phyloP scores from a whole-genome alignment of 1,284 basidiomycete species.

The Somion occarium region DNA sequence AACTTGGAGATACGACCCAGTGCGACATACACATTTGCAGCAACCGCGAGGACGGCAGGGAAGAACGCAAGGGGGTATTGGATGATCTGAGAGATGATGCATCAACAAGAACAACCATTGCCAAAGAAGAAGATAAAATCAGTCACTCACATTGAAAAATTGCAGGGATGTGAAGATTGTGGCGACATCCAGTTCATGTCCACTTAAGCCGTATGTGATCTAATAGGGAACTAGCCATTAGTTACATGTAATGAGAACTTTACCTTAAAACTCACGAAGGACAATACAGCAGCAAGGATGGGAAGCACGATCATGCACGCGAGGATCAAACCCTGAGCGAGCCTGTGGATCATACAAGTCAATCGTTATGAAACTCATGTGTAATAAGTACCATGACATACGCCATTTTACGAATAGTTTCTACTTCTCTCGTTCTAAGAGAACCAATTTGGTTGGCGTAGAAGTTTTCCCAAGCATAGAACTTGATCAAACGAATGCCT shows the following conservation, averaged over 20 bases:
- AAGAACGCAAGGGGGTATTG: conserved; percentile 48
- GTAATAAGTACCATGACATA: conserved; percentile 21
- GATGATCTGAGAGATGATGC: too few species aligned
- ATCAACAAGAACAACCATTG: too few species aligned
- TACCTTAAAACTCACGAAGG: conserved; percentile 47
- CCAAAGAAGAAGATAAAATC: not conserved
- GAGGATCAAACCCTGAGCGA: too few species aligned
- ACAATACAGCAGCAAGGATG: conserved; percentile 65
- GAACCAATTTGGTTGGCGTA: conserved; percentile 50
- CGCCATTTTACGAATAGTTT: conserved; percentile 44
- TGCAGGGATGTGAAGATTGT: conserved; percentile 73
- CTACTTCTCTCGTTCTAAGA: conserved; percentile 49
- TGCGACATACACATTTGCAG: conserved; percentile 61
- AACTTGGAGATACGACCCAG: conserved; percentile 55
- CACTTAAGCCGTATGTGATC: conserved; percentile 67
- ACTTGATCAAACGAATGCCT: conserved; percentile 59
- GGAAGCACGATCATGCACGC: conserved; percentile 60
- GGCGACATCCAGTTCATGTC: conserved; percentile 62
- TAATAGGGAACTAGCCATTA: conserved; percentile 17
- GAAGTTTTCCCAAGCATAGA: conserved; percentile 60
- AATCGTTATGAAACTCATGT: too few species aligned
- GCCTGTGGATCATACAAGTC: too few species aligned
- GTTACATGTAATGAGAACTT: not conserved
- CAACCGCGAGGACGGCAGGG: conserved; percentile 44
- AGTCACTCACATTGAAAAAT: conserved; percentile 60